These are phyloP conservation scores for Exophiala aquamarina DNA, from an alignment of 2,329 filamentous ascomycete species.

Conservation along the genomic window DNA sequence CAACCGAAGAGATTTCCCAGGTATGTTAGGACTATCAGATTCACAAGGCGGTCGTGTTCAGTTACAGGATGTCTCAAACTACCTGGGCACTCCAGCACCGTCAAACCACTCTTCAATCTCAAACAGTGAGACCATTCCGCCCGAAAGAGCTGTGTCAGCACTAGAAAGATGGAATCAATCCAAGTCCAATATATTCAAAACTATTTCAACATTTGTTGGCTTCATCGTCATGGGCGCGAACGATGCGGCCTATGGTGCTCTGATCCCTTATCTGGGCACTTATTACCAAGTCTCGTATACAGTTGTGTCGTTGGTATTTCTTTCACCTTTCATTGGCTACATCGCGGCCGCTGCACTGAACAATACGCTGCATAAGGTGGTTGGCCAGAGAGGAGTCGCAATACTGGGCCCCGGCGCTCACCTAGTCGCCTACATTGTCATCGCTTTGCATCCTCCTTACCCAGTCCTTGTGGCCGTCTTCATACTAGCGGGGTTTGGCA, in stretches of 20 bases:
- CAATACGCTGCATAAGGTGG: conserved; percentile 39
- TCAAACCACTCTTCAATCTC: neutral
- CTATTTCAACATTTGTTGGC: conserved; percentile 54
- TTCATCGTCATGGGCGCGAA: conserved; percentile 57
- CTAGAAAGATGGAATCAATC: conserved; percentile 45
- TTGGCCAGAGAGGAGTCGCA: conserved; percentile 71
- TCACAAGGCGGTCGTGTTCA: neutral
- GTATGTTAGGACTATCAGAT: too few relatives aligned
- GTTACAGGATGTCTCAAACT: conserved; percentile 7
- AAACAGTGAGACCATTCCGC: conserved; percentile 17
- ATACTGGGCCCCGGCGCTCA: conserved; percentile 54
- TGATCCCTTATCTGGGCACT: conserved; percentile 39
- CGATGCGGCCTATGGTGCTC: conserved; percentile 55
- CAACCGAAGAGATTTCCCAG: too few relatives aligned
- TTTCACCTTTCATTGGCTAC: conserved; percentile 49
- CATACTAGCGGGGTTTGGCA: conserved; percentile 40
- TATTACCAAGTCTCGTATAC: conserved; percentile 44
- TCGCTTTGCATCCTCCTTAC: conserved; percentile 39
- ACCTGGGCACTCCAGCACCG: neutral
- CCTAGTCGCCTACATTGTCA: conserved; percentile 35
- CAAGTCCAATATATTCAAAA: conserved; percentile 45
- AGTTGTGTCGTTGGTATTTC: conserved; percentile 48
- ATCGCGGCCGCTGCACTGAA: conserved; percentile 43
- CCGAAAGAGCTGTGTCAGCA: conserved; percentile 28
- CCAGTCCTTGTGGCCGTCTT: conserved; percentile 39